phyloP scores from a whole-genome alignment of 495 filamentous ascomycete species.

The Neurospora sp. region DNA sequence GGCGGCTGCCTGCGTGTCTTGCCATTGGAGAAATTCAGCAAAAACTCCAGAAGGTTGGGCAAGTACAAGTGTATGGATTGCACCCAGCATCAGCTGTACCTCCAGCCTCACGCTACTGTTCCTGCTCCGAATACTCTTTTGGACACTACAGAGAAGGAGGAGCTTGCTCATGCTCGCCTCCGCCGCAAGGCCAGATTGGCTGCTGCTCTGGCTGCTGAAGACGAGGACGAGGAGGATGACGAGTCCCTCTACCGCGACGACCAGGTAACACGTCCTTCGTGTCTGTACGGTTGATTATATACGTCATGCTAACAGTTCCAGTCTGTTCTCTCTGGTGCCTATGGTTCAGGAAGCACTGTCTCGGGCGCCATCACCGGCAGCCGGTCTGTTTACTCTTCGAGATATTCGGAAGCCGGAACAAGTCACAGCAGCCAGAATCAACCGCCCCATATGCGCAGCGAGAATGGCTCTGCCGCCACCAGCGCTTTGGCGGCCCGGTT shows the following conservation, averaged over 20 bases:
- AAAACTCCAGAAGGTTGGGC: slow-evolving; percentile 41
- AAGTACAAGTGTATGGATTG: neutral
- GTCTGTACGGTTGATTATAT: neutral
- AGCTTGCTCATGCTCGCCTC: neutral
- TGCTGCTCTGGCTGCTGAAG: neutral
- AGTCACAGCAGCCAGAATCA: neutral
- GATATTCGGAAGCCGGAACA: neutral
- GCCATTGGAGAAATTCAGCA: slow-evolving; percentile 44
- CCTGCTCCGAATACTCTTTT: neutral
- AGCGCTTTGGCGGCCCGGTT: neutral
- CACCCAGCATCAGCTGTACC: neutral
- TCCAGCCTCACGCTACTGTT: neutral
- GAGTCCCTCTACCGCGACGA: neutral
- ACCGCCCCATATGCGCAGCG: neutral
- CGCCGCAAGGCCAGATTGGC: neutral
- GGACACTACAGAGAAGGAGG: neutral
- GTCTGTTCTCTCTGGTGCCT: neutral
- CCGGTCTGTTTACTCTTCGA: neutral
- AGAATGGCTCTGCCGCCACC: neutral
- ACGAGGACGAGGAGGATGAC: neutral
- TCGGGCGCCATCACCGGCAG: neutral
- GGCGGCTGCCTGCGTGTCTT: slow-evolving; percentile 42
- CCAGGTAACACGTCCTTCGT: neutral
- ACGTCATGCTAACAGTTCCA: neutral
- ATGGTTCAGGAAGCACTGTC: neutral